Conservation (phyloP, 768 basidiomycete genomes). For the Panellus pusillus region DNA sequence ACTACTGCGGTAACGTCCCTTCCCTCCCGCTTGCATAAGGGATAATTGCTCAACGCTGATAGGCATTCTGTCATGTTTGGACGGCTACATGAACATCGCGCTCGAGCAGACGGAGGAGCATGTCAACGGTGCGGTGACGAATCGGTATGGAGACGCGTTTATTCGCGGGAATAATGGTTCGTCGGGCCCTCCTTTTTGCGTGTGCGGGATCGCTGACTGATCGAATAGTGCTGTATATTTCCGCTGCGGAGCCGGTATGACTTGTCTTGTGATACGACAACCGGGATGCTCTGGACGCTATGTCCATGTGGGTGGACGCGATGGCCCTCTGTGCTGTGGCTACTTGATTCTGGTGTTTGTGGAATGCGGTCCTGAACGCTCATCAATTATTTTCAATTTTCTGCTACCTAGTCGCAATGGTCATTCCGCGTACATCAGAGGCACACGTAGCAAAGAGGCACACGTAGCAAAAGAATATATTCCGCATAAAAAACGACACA, state of each 20-base stretch:
- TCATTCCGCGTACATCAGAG: too few species aligned
- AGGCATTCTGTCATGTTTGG: constrained; percentile 94
- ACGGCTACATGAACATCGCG: constrained; percentile 99
- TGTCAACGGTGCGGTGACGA: constrained; percentile 83
- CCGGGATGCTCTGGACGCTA: too few species aligned
- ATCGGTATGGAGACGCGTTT: constrained; percentile 93
- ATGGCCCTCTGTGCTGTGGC: too few species aligned
- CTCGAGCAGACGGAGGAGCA: constrained; percentile 97
- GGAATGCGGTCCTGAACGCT: too few species aligned
- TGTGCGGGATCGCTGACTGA: constrained; percentile 9
- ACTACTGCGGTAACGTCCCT: constrained; percentile 76
- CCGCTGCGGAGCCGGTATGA: constrained; percentile 63
- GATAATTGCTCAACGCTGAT: background rate
- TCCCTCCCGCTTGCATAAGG: background rate
- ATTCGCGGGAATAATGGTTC: constrained; percentile 91
- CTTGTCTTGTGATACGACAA: too few species aligned
- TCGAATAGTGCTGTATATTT: constrained; percentile 71
- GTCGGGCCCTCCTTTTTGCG: constrained; percentile 6
- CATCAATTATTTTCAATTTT: too few species aligned
- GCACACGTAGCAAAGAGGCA: too few species aligned
- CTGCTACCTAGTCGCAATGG: too few species aligned
- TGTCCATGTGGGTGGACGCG: too few species aligned
- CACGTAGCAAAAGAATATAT: background rate
- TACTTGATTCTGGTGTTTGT: too few species aligned
- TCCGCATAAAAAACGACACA: background rate